Percentiles rank a stretch among this genome's conserved stretches.
Evolutionary conservation across 345 rosid species (phyloP).

Genomic region (Rhodamnia argentea): DNA sequence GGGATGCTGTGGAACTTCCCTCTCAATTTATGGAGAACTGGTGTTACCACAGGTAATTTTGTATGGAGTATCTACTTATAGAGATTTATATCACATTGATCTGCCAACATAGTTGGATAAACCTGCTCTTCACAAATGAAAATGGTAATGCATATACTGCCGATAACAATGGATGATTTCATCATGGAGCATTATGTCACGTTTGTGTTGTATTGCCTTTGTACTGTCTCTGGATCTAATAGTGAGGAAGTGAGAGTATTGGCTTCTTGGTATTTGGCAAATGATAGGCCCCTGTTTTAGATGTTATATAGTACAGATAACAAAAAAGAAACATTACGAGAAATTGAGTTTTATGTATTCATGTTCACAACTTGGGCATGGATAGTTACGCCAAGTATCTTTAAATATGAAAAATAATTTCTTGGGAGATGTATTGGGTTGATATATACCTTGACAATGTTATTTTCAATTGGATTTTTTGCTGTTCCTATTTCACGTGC

Average conservation of each 20-base stretch:
- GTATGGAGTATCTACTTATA: background rate
- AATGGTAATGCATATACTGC: background rate
- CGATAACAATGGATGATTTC: background rate
- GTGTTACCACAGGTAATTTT: slow-evolving; percentile 83
- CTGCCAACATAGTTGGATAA: background rate
- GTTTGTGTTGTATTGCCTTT: background rate
- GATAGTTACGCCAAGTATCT: background rate
- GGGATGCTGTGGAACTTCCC: slow-evolving; percentile 95
- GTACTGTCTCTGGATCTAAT: background rate
- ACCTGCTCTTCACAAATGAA: background rate
- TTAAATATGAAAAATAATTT: background rate
- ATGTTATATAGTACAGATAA: background rate
- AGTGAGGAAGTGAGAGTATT: background rate
- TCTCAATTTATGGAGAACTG: slow-evolving; percentile 98
- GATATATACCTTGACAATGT: background rate
- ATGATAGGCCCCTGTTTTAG: background rate
- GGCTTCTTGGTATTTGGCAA: background rate
- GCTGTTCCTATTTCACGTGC: background rate
- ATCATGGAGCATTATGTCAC: background rate
- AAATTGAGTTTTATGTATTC: background rate
- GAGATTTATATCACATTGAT: background rate
- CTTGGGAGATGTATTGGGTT: background rate
- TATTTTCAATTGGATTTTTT: background rate
- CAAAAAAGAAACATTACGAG: background rate
- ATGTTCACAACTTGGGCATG: background rate